Evolutionary conservation across 2,329 filamentous ascomycete genomes (phyloP).

Genomic region (Claviceps digitariae): DNA sequence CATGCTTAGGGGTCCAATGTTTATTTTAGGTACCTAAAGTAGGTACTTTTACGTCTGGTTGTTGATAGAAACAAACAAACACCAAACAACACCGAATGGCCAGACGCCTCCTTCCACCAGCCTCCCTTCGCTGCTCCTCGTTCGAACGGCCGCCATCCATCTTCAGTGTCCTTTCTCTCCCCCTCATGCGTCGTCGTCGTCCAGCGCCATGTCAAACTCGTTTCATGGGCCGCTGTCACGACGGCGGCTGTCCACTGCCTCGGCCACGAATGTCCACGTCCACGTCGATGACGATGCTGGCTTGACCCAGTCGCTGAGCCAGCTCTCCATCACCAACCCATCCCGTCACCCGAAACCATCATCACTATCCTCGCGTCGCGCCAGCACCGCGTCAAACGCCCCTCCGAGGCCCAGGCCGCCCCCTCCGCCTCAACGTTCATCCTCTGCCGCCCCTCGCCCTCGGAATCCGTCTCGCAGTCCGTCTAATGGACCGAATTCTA

Average conservation of each 20-base stretch:
- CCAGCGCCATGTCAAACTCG: constrained; percentile 2
- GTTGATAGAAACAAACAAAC: too few species aligned
- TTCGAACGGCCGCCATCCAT: not conserved
- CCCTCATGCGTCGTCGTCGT: constrained; percentile 4
- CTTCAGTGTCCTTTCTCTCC: not conserved
- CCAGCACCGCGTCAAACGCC: constrained; percentile 16
- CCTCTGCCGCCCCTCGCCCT: constrained; percentile 25
- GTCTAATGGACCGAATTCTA: constrained; percentile 27
- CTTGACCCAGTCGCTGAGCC: constrained; percentile 28
- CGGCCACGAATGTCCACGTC: not conserved
- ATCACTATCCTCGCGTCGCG: not conserved
- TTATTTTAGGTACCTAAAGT: too few species aligned
- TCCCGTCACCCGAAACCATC: constrained; percentile 10
- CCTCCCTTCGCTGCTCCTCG: not conserved
- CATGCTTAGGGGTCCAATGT: not conserved
- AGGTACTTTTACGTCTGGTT: too few species aligned
- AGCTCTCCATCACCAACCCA: constrained; percentile 28
- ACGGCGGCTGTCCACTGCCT: constrained; percentile 1
- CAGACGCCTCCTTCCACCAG: too few species aligned
- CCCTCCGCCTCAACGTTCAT: constrained; percentile 20
- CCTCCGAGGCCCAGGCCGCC: constrained; percentile 22
- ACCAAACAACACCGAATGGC: too few species aligned
- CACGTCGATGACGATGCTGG: constrained; percentile 15
- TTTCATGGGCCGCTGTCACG: not conserved
- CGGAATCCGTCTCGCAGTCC: constrained; percentile 28